Evolutionary conservation across 805 yeast species (phyloP), one percentile per base, ranked within the genome.

Genomic region (Wickerhamiella bombiphila): DNA sequence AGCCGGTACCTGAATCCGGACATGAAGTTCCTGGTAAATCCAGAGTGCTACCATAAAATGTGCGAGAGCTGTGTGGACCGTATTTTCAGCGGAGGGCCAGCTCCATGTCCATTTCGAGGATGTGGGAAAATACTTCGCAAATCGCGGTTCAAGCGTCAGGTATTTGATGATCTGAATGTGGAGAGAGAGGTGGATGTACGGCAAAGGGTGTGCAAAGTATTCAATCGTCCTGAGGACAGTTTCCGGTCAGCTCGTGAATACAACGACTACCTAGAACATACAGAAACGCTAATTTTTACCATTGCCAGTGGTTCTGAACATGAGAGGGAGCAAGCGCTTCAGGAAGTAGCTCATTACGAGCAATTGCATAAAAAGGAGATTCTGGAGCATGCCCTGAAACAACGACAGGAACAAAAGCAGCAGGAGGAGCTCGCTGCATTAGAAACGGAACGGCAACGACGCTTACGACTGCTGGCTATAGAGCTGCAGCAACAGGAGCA

Each of bases 11-110:
- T 91, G 43, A 82, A 94, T 32, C 97, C 97, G 19, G 83, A 86
- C 49, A 80, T 91, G 77, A 74, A 70, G 47, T 88, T 91, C 54
- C 70, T 88, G 39, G 85, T 91, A 46, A 91, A 91, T 51, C 94
- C 97, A 0, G 98, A 91, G 57, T 91, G 99, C 60, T 91, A 91
- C 55, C 99, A 91, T 56, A 88, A 83, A 65, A 88, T 91, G 58
- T 91, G 99, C 61, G 96, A 59, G 42, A 75, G 93, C 1, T 91
- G 98, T 61, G 97, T 88, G 31, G 97, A 91, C 58, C 70, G 98
- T 46, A 86, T 91, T 38, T 91, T 81, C 55, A 74, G 94, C 5
- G 63, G 80, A 36, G 99, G 99, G 3, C 98, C 98, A 0, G 91
- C 95, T 0, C 91, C 86, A 16, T 91, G 99, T 56, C 98, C 98